A percentile compares a stretch with the other conserved stretches of the same genome.
Conservation (phyloP, 2,329 filamentous ascomycete species). For the Colletotrichum aenigma region DNA sequence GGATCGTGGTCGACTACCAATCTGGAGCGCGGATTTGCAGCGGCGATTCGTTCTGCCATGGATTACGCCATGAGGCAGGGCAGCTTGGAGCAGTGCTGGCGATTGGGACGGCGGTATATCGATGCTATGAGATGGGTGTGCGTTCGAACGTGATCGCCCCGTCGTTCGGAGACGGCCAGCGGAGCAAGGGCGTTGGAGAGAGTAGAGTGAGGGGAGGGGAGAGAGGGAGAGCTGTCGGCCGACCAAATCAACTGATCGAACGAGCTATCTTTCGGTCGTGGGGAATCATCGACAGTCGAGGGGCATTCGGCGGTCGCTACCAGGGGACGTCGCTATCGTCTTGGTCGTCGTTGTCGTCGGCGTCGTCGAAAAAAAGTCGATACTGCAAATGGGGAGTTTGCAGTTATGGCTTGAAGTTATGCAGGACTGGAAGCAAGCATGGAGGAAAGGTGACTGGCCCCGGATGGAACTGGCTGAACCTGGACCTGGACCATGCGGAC, state of each 20-base stretch:
- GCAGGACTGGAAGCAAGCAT: background rate
- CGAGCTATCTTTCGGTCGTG: background rate
- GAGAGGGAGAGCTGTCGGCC: background rate
- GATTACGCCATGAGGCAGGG: conserved; percentile 68
- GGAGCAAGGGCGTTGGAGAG: background rate
- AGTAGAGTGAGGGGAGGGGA: background rate
- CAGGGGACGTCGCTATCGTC: background rate
- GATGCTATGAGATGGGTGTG: background rate
- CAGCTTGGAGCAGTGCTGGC: conserved; percentile 6
- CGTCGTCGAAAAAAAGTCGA: background rate
- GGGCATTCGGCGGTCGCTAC: background rate
- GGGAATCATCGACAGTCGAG: background rate
- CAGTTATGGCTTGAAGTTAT: background rate
- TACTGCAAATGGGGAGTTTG: background rate
- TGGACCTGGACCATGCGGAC: background rate
- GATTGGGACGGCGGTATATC: background rate
- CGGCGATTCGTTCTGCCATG: conserved; percentile 68
- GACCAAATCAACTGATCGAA: conserved; percentile 15
- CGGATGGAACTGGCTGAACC: background rate
- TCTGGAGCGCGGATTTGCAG: conserved; percentile 53
- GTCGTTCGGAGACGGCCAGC: background rate
- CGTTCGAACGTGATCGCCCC: background rate
- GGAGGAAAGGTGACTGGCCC: background rate
- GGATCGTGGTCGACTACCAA: conserved; percentile 59
- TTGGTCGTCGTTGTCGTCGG: conserved; percentile 4